Base-by-base conservation (phyloP, 257 asterid species). In the Nicotiana attenuata region DNA sequence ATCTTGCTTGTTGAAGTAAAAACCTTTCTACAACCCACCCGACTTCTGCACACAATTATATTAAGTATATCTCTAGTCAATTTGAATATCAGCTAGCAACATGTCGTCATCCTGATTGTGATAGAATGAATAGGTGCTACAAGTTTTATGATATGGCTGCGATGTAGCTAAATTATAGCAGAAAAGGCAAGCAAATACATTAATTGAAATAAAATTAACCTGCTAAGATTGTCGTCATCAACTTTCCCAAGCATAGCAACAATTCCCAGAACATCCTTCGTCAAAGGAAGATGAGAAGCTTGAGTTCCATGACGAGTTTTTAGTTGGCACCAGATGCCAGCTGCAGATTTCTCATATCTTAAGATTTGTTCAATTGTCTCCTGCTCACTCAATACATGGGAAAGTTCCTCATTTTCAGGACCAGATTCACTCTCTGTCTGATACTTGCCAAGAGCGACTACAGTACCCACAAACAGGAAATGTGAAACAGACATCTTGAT, bases 161-260 rank as follows among this genome's bases (percentile, higher is more conserved):
- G 15, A 45, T 63, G 82, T 26, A 38, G 71, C 11, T 80, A 8
- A 41, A 8, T 29, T 61, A 80, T 63, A 2, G 47, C 60, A 7
- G 50, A 52, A 26, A 60, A 33, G 61, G 67, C 78, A 81, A 83
- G 64, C 29, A 31, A 33, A 83, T 76, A 81, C 65, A 83, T 65
- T 76, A 28, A 69, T 63, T 33, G 59, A 14, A 26, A 61, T 19
- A 76, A 87, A 83, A 83, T 90, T 76, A 85, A 93, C 98, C 98
- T 88, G 94, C 93, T 93, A 64, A 95, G 92, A 84, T 87, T 89
- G 76, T 83, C 89, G 80, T 92, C 96, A 20, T 88, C 94, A 78
- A 91, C 86, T 78, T 84, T 90, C 79, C 96, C 97, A 76, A 95
- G 97, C 61, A 90, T 87, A 68, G 96, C 94, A 86, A 93, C 96